A percentile compares a stretch with the other conserved stretches of the same genome.
phyloP scores from a whole-genome alignment of 805 yeast genomes.

The Wickerhamiella occidentalis region DNA sequence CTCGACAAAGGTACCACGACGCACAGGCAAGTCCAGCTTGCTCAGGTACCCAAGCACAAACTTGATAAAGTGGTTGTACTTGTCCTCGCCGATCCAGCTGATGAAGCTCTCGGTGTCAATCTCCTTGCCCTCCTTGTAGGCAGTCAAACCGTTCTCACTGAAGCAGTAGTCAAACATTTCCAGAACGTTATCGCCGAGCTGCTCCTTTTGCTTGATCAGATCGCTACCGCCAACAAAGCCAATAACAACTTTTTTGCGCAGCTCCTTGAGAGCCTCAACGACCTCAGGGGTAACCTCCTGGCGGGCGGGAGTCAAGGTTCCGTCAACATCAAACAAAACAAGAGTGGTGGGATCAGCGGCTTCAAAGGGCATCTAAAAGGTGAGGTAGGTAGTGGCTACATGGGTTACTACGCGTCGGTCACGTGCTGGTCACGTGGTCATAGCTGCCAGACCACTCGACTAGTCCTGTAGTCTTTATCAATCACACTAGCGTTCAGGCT shows the following conservation, averaged over 20 bases:
- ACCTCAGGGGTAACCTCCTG: slow-evolving; percentile 52
- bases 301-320: slow-evolving; percentile 97
- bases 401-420: not conserved
- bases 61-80: slow-evolving; percentile 78
- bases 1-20: slow-evolving; percentile 98
- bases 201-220: slow-evolving; percentile 88
- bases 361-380: slow-evolving; percentile 1
- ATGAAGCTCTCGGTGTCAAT: slow-evolving; percentile 91
- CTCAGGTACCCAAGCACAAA: slow-evolving; percentile 78
- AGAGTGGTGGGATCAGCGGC: slow-evolving; percentile 48
- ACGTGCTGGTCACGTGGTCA: no score
- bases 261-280: slow-evolving; percentile 51
- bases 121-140: slow-evolving; percentile 80
- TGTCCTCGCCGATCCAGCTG: slow-evolving; percentile 88
- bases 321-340: slow-evolving; percentile 95
- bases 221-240: slow-evolving; percentile 99
- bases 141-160: slow-evolving; percentile 96
- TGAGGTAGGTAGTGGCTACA: not conserved
- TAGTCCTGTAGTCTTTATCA: no score
- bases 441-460: no score
- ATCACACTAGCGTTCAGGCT: no score
- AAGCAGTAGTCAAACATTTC: slow-evolving; percentile 87
- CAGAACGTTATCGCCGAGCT: slow-evolving; percentile 69
- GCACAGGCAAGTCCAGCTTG: slow-evolving; percentile 79
- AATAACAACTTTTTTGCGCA: slow-evolving; percentile 84